Evolutionary conservation across 2,329 filamentous ascomycete species (phyloP).

Genomic region (Fusarium protoensiforme): DNA sequence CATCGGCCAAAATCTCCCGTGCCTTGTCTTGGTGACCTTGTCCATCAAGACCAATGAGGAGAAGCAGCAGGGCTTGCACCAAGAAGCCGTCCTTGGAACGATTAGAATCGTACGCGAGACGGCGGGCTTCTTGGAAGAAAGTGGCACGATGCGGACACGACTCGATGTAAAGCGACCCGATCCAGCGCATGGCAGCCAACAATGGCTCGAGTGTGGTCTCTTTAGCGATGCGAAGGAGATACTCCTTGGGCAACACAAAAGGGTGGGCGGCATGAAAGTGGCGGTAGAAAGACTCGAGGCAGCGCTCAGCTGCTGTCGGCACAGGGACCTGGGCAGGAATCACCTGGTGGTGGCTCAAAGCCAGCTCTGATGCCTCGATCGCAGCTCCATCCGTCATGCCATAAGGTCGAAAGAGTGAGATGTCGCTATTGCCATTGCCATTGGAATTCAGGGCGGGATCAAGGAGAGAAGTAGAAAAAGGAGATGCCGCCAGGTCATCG

Average conservation of each 20-base stretch:
- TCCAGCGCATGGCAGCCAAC: constrained; percentile 65
- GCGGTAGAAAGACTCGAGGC: constrained; percentile 68
- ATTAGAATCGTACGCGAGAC: constrained; percentile 59
- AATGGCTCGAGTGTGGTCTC: constrained; percentile 61
- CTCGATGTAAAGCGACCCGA: constrained; percentile 67
- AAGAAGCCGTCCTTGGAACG: constrained; percentile 68
- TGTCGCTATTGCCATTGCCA: constrained; percentile 13
- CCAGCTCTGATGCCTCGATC: constrained; percentile 34
- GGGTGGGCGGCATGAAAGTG: constrained; percentile 69
- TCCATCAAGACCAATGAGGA: constrained; percentile 82
- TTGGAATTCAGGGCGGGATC: constrained; percentile 8
- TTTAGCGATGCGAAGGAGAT: constrained; percentile 60
- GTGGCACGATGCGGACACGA: constrained; percentile 57
- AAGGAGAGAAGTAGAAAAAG: constrained; percentile 33
- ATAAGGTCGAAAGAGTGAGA: constrained; percentile 24
- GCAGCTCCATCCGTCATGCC: constrained; percentile 40
- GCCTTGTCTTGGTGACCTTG: constrained; percentile 77
- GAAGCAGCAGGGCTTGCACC: constrained; percentile 81
- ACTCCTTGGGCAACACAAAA: constrained; percentile 65
- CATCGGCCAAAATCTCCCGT: constrained; percentile 72
- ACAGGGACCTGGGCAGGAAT: constrained; percentile 35
- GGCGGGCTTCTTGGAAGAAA: constrained; percentile 69
- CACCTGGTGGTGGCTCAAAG: constrained; percentile 22
- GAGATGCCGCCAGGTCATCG: constrained; percentile 23
- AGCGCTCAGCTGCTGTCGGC: constrained; percentile 60